phyloP scores from a whole-genome alignment of 768 basidiomycete species.

The Xanthoconium purpureum region DNA sequence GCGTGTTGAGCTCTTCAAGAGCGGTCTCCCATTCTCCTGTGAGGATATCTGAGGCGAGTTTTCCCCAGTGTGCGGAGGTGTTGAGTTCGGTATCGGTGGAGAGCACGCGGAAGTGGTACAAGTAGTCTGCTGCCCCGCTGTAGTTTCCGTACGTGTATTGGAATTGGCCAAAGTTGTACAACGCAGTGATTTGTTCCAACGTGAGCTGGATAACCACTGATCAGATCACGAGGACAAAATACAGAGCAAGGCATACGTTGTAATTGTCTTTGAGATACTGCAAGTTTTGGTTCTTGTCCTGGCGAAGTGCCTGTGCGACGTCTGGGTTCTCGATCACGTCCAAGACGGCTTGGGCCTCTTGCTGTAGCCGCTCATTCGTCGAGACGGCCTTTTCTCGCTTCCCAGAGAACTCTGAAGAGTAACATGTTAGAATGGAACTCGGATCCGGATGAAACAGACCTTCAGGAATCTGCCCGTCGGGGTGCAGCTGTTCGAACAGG shows the following conservation, averaged over 20 bases:
- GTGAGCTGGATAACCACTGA: slow-evolving; percentile 60
- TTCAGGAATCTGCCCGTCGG: slow-evolving; percentile 63
- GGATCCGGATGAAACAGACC: slow-evolving; percentile 43
- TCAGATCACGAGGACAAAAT: not conserved
- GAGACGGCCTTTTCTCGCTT: slow-evolving; percentile 81
- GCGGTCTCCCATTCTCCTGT: slow-evolving; percentile 95
- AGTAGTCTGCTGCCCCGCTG: slow-evolving; percentile 92
- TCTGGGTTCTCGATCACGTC: slow-evolving; percentile 97
- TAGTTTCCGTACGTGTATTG: slow-evolving; percentile 99
- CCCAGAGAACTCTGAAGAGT: slow-evolving; percentile 68
- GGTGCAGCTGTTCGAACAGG: slow-evolving; percentile 76
- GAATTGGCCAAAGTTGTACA: slow-evolving; percentile 98
- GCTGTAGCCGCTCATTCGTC: slow-evolving; percentile 79
- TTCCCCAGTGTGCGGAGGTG: slow-evolving; percentile 98
- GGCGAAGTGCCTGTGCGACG: slow-evolving; percentile 88
- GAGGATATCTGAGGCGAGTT: slow-evolving; percentile 94
- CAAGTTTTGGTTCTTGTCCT: slow-evolving; percentile 96
- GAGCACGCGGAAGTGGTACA: slow-evolving; percentile 98
- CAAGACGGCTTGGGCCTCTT: slow-evolving; percentile 88
- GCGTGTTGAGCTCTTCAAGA: slow-evolving; percentile 89
- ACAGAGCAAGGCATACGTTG: slow-evolving; percentile 50
- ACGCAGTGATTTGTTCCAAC: slow-evolving; percentile 88
- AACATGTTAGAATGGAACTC: not conserved
- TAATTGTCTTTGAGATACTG: slow-evolving; percentile 93
- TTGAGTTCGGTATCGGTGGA: slow-evolving; percentile 92